Evolutionary conservation across 2,329 filamentous ascomycete species (phyloP), one percentile per base, ranked within the genome.

Genomic region (Calonectria hawksworthii): DNA sequence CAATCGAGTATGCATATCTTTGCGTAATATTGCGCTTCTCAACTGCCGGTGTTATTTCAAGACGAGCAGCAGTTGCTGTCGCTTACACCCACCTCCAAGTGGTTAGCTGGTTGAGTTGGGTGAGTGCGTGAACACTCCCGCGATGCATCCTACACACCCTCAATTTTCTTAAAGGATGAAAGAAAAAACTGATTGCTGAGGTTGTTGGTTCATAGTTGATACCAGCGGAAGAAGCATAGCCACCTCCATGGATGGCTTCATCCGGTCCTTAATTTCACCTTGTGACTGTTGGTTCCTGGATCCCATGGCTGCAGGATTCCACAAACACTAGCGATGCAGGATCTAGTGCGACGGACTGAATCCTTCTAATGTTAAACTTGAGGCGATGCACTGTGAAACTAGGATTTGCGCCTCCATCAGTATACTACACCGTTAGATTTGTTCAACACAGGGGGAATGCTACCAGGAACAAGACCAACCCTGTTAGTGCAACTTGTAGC

Each of bases 301-400:
- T 61, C 14, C 38, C 56, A 61, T 28, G 23, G 21, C 7, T 23
- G 23, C 23, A 28, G 34, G 32, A 61, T 41, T 41, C 14, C 56
- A 61, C 34, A 41, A n/a, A 34, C 56, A 61, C 56, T 10, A 21
- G 13, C 26, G n/a, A 28, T 38, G n/a, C 34, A 38, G 34, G 56
- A 36, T 14, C 23, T 61, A 34, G 56, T 61, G 34, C 34, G 34
- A 61, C 56, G 26, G 38, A 5, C 34, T 41, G 26, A 14, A 61
- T 61, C 56, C 56, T 61, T 34, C 7, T 14, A 13, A 1, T 34
- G 34, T 36, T 23, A 36, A 28, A 61, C 34, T 28, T 5, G 34
- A 28, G 56, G 56, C 56, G n/a, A 61, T 61, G 34, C 54, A 26
- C 26, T 61, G 23, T 61, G 56, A 38, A 59, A 61, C 56, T n/a